Evolutionary conservation across 2,329 filamentous ascomycete species (phyloP), one percentile per base, ranked within the genome.

Genomic region (Penicillium palitans): DNA sequence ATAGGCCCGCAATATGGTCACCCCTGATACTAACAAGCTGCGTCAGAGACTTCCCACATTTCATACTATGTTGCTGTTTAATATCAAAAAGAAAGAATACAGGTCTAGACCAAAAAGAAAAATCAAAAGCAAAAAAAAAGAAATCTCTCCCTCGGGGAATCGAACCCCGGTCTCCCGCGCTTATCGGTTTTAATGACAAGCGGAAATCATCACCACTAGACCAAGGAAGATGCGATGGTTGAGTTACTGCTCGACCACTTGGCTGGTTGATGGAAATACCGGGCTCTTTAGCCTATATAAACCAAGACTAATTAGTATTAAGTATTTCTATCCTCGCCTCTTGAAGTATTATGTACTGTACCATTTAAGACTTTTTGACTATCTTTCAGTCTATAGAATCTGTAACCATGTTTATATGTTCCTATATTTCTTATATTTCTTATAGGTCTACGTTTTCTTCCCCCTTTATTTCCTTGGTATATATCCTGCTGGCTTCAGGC

Each of bases 181-280:
- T 70, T 64, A 61, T 64, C 59, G 45, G 61, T 64, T 6, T 60
- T 68, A 65, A 60, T 73, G 72, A 73, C 71, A 74, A 73, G 70
- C 71, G 72, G 71, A 74, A 70, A 73, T 73, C 72, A 74, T 73
- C 71, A 74, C 72, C 70, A 74, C 72, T 74, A 74, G 70, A 73
- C 71, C 72, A 73, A 68, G 66, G 66, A 68, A 68, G 66, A 68
- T 57, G 31, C 17, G 42, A 53, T 62, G 58, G 50, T 24, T 35
- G 62, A 67, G 65, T 67, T 66, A 66, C 65, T 56, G 60, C 65
- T 67, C 64, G 64, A 42, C 65, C 65, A 66, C 62, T 67, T 66
- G 65, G 64, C 45, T 66, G 62, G 60, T 63, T 64, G 63, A 64
- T 61, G 48, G 0, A 19, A n/a, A 2, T 6, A 1, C 0, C 0